These are phyloP conservation scores for Fusarium humuli DNA, from an alignment of 2,329 filamentous ascomycete genomes.

Conservation along the genomic window DNA sequence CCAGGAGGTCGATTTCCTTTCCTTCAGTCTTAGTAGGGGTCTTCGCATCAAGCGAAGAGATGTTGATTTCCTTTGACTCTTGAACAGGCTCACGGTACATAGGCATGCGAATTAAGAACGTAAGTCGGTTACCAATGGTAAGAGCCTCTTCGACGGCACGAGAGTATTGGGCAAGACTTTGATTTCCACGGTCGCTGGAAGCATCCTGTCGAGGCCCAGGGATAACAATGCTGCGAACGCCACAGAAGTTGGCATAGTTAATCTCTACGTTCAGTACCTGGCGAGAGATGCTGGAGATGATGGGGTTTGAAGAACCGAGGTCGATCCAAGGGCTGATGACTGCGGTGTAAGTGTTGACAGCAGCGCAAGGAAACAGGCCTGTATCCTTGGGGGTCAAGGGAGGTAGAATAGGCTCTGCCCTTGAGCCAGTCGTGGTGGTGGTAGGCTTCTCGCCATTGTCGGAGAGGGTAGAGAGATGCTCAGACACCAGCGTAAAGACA, in stretches of 20 bases:
- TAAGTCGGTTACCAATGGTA: slow-evolving; percentile 78
- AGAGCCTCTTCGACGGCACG: slow-evolving; percentile 86
- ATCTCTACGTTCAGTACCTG: slow-evolving; percentile 93
- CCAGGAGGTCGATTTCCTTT: slow-evolving; percentile 75
- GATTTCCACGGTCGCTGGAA: slow-evolving; percentile 61
- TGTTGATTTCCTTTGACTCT: slow-evolving; percentile 63
- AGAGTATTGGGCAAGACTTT: slow-evolving; percentile 79
- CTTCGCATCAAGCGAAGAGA: slow-evolving; percentile 59
- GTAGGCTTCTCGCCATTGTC: slow-evolving; percentile 53
- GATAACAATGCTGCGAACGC: slow-evolving; percentile 84
- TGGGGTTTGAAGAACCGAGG: slow-evolving; percentile 81
- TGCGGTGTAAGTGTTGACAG: slow-evolving; percentile 79
- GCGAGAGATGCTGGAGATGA: slow-evolving; percentile 86
- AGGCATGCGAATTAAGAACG: slow-evolving; percentile 82
- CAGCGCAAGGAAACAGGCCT: slow-evolving; percentile 73
- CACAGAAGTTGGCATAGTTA: slow-evolving; percentile 95
- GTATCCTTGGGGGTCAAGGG: slow-evolving; percentile 86
- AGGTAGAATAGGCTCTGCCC: slow-evolving; percentile 68
- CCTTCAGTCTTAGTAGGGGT: slow-evolving; percentile 47
- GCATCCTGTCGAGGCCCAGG: slow-evolving; percentile 78
- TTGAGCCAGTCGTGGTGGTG: slow-evolving; percentile 58
- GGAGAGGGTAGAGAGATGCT: slow-evolving; percentile 63
- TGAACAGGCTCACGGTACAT: slow-evolving; percentile 80
- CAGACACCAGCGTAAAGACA: slow-evolving; percentile 71
- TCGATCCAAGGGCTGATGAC: slow-evolving; percentile 95